Base-by-base conservation (phyloP, 768 basidiomycete species). In the Tricholoma saponaceum region DNA sequence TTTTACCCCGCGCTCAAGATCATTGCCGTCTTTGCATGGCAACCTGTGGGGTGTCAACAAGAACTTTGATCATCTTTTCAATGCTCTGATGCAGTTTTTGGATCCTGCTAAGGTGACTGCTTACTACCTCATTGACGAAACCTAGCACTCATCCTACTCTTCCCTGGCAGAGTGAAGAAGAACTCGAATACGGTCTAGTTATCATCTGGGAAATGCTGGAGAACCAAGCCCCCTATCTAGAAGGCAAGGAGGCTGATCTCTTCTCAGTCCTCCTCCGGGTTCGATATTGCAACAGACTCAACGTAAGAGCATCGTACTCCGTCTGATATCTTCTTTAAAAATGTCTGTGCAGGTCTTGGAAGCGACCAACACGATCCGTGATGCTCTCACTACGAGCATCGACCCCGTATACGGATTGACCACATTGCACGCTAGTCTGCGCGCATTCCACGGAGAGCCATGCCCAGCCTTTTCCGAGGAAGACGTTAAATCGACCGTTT, bases 341-440 rank as follows among this genome's bases (percentile, higher is more conserved):
- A 25, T 46, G 28, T 54, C 60, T 43, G 6, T 20, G 32, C 54
- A 94, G 92, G 85, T 94, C 37, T 76, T 92, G 54, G 90, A 92
- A 68, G 92, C 89, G 4, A 92, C 91, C 12, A 90, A 83, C 63
- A 83, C 85, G 1, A 86, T 94, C 60, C 87, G 92, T 41, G 90
- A 94, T 68, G 79, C 80, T 16, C 76, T 94, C 33, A 83, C 88
- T 22, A 73, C 78, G 9, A 85, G 82, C 60, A 82, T 89, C 62
- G 92, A 90, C 60, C 88, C 92, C 18, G 89, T 94, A 20, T 92
- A 90, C 64, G 92, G 92, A 6, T 71, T 94, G 62, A 91, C 89
- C 13, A 92, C 89, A 5, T 81, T 92, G 76, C 90, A 92, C 60
- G 86, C 85, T 28, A 83, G 81, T 64, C 67, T 93, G 43, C 83